Evolutionary conservation across 2,329 filamentous ascomycete genomes (phyloP).

Genomic region (Xylariaceae sp.): DNA sequence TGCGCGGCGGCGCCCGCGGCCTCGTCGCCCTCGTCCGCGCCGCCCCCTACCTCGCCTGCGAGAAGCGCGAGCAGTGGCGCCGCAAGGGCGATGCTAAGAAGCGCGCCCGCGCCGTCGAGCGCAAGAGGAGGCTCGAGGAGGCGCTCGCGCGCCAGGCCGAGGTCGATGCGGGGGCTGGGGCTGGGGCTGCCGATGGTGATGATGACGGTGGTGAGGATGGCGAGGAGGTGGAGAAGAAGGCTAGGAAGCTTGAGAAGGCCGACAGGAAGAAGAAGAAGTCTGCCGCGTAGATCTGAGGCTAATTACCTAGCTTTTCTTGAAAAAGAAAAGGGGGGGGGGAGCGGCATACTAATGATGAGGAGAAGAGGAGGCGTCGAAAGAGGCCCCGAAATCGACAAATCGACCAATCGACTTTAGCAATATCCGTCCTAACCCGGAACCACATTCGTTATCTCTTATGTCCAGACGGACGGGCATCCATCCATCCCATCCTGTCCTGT

Average conservation of each 20-base stretch:
- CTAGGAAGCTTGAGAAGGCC: neutral
- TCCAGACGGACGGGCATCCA: neutral
- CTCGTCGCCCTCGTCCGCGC: slow-evolving; percentile 37
- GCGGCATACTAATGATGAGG: neutral
- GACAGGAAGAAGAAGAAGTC: neutral
- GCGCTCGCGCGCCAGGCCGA: slow-evolving; percentile 15
- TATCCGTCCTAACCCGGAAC: neutral
- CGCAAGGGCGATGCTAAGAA: slow-evolving; percentile 36
- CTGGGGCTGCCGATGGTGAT: neutral
- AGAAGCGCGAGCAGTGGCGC: slow-evolving; percentile 41
- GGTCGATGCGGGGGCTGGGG: neutral
- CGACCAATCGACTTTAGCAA: neutral
- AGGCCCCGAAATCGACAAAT: neutral
- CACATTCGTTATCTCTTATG: neutral
- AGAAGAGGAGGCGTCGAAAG: neutral
- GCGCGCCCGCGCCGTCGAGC: slow-evolving; percentile 36
- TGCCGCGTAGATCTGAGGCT: neutral
- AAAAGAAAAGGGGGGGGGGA: neutral
- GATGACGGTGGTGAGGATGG: slow-evolving; percentile 1
- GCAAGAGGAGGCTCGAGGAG: slow-evolving; percentile 42
- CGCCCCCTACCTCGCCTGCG: slow-evolving; percentile 41
- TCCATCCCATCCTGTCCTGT: neutral
- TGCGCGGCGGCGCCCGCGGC: slow-evolving; percentile 40
- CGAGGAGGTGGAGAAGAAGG: slow-evolving; percentile 6
- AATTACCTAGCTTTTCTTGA: too few species aligned